Percentiles rank a stretch among this genome's conserved stretches.
Conservation (phyloP, 345 rosid species). For the Heritiera littoralis region DNA sequence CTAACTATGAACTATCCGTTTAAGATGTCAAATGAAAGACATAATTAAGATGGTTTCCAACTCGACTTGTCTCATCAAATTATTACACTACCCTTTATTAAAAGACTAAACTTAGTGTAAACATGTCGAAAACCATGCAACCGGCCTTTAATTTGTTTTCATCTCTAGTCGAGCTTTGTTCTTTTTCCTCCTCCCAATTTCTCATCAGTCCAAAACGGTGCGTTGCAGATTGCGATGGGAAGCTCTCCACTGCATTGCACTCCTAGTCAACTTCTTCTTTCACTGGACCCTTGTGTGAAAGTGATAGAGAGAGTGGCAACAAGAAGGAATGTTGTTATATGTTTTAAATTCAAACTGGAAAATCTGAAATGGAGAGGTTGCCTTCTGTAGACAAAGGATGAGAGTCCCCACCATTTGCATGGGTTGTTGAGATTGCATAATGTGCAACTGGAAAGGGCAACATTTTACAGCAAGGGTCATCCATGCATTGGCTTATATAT, state of each 20-base stretch:
- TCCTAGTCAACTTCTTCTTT: no score
- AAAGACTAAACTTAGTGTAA: background rate
- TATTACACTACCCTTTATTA: background rate
- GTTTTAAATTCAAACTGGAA: background rate
- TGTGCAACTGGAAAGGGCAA: background rate
- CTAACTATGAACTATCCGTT: background rate
- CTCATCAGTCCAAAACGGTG: background rate
- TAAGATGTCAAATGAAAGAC: background rate
- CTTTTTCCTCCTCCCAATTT: background rate
- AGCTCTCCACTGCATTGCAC: no score
- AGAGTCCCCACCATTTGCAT: slow-evolving; percentile 6
- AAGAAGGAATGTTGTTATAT: background rate
- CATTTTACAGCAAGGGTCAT: background rate
- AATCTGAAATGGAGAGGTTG: background rate
- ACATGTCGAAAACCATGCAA: background rate
- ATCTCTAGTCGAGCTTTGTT: background rate
- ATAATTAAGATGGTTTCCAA: background rate
- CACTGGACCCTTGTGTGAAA: background rate
- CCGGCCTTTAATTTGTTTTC: background rate
- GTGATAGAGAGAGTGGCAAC: background rate
- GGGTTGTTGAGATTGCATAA: slow-evolving; percentile 2
- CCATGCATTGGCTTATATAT: background rate
- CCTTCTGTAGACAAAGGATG: background rate
- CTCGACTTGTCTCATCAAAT: background rate
- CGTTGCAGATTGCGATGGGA: no score